Base-by-base conservation (phyloP, 306 rosid species). In the Astragalus glycyphyllos region DNA sequence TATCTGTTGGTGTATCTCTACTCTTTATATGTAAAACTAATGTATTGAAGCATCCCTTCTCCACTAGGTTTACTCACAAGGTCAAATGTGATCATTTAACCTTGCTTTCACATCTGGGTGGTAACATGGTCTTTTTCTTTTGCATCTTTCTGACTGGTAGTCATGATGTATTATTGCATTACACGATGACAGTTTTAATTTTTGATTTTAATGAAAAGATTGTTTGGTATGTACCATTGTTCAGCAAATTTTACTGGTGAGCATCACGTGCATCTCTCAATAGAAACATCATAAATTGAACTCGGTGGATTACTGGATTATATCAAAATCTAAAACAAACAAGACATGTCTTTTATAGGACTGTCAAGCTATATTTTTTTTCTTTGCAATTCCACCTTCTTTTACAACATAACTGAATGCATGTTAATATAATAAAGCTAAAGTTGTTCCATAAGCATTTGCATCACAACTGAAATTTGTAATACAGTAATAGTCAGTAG, bases 401-500 rank as follows among this genome's bases (percentile, higher is more conserved):
- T 38, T 41, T 44, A 13, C 15, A 37, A 58, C 38, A 58, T 58
- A 68, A 58, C 49, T 12, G 11, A 48, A 68, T 60, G 50, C 46
- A 47, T 67, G 12, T 60, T 12, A 54, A 29, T 34, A 42, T 64
- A 69, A 50, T 42, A 10, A 13, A 77, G 16, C 49, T 23, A 31
- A 34, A 3, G 23, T n/a, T n/a, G n/a, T 41, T 58, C 37, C 7
- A 34, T 45, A 49, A 68, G 9, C 49, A 69, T 32, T 32, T 69
- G 41, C 57, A 60, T 60, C 32, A 63, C 70, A 71, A 46, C 29
- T 50, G 72, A 23, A 54, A 56, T 63, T 47, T 65, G 17, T 26
- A 65, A 34, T 20, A 55, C 68, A 71, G 29, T 71, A 31, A 17
- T 41, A 60, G 56, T 0, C 48, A 55, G 31, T 4, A 29, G 73